These are phyloP conservation scores for Lodderomyces theae DNA, from an alignment of 1,139 yeast species.

Conservation along the genomic window DNA sequence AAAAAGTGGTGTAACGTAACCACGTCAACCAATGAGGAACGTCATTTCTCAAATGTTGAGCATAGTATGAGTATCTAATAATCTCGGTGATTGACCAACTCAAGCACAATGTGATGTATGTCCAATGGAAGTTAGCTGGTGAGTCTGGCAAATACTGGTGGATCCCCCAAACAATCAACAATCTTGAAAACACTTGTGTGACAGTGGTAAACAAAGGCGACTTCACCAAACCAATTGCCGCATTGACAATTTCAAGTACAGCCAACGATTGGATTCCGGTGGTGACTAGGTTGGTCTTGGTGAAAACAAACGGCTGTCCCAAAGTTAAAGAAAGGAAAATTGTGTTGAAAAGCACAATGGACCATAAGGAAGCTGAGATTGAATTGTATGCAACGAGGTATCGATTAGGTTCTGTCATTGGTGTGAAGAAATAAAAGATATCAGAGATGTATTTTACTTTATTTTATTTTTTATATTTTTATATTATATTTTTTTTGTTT, in stretches of 20 bases:
- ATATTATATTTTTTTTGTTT: no score
- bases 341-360: constrained; percentile 42
- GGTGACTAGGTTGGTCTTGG: constrained; percentile 56
- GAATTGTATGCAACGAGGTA: constrained; percentile 47
- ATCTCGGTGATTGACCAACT: constrained; percentile 95
- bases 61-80: constrained; percentile 83
- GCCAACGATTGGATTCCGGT: constrained; percentile 82
- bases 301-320: constrained; percentile 62
- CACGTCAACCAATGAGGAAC: constrained; percentile 66
- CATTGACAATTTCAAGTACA: constrained; percentile 73
- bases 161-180: constrained; percentile 81
- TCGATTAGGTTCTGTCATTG: constrained; percentile 24
- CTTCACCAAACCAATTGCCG: constrained; percentile 73
- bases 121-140: constrained; percentile 59
- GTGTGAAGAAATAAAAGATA: no score
- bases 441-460: no score
- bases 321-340: constrained; percentile 31
- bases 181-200: constrained; percentile 83
- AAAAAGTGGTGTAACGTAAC: constrained; percentile 81
- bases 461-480: neutral
- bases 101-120: constrained; percentile 61
- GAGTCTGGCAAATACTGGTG: constrained; percentile 69
- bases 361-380: constrained; percentile 46
- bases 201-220: constrained; percentile 82
- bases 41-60: constrained; percentile 57